Base-by-base conservation (phyloP, 768 basidiomycete species). In the Pluteus cervinus region DNA sequence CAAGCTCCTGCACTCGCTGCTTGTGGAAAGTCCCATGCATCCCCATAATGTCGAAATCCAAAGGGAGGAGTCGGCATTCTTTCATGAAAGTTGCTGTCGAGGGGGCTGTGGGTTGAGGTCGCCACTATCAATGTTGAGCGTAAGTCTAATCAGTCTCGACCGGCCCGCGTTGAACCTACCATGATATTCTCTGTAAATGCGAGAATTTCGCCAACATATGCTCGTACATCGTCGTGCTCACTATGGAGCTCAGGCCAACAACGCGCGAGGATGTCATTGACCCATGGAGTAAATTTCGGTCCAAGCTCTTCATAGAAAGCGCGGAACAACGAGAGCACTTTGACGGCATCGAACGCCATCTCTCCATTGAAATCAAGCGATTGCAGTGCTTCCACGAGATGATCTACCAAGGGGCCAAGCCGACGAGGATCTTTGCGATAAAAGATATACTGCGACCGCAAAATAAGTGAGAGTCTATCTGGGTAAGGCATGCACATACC, bases 221-320 rank as follows among this genome's bases (percentile, higher is more conserved):
- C 71, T 31, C 87, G 75, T 31, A 90, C 85, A 52, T 89, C 85
- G 40, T 87, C 86, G 48, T 90, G 87, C 50, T 88, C 85, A 42
- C 79, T 78, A 31, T 68, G 58, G 43, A 91, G 69, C 45, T 86
- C 79, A 1, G 62, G 57, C 82, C 87, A 91, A 36, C 76, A 80
- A 11, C 77, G 66, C 12, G 74, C 67, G 18, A 88, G 62, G 10
- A 78, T 72, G 23, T 76, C 69, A 39, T 86, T 76, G 5, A 73
- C 64, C 90, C 90, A 93, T 2, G 86, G 70, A 6, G 71, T 60
- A 52, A 90, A 93, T 46, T 87, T 86, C 69, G 88, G 81, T 11
- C 79, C 79, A 4, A 89, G 66, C 39, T 79, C 79, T 50, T 85
- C 76, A 43, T 82, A 81, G 47, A 86, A 75, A 0, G 78, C 75